phyloP scores from a whole-genome alignment of 768 basidiomycete species.

The Xerocomellus amylosporus region DNA sequence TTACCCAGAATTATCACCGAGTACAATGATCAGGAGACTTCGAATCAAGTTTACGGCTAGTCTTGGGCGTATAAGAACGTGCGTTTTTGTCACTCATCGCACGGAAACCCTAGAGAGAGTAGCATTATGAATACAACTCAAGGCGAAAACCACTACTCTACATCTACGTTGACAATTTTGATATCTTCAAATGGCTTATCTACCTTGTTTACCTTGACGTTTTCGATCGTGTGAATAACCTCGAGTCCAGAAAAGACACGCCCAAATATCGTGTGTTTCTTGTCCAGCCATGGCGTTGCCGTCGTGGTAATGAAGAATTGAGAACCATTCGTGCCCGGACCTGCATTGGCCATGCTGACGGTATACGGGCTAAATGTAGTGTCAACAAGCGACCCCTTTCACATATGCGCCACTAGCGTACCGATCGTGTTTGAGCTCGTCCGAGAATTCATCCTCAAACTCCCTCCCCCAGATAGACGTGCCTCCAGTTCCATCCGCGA shows the following conservation, averaged over 20 bases:
- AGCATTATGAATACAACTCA: conserved; percentile 37
- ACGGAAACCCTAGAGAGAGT: conserved; percentile 45
- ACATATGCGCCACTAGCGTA: conserved; percentile 29
- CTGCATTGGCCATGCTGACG: conserved; percentile 93
- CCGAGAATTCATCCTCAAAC: conserved; percentile 92
- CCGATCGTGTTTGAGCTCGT: conserved; percentile 89
- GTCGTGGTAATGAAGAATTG: conserved; percentile 99
- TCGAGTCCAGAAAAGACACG: conserved; percentile 84
- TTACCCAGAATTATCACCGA: conserved; percentile 14
- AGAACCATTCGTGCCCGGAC: conserved; percentile 86
- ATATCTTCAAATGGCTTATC: conserved; percentile 95
- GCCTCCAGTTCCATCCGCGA: conserved; percentile 94
- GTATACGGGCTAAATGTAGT: conserved; percentile 73
- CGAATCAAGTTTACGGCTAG: conserved; percentile 34
- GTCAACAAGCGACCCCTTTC: conserved; percentile 2
- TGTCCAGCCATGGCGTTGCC: conserved; percentile 90
- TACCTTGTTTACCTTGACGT: conserved; percentile 76
- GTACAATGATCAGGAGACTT: conserved; percentile 32
- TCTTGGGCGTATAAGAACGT: conserved; percentile 24
- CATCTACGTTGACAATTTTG: conserved; percentile 78
- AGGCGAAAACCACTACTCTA: conserved; percentile 46
- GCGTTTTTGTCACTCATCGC: conserved; percentile 29
- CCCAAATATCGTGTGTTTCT: conserved; percentile 91
- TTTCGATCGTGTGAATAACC: conserved; percentile 89
- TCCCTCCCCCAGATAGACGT: conserved; percentile 86